A percentile compares a stretch with the other conserved stretches of the same genome.
These are phyloP conservation scores for Salix dunnii DNA, from an alignment of 345 rosid species.

Conservation along the genomic window DNA sequence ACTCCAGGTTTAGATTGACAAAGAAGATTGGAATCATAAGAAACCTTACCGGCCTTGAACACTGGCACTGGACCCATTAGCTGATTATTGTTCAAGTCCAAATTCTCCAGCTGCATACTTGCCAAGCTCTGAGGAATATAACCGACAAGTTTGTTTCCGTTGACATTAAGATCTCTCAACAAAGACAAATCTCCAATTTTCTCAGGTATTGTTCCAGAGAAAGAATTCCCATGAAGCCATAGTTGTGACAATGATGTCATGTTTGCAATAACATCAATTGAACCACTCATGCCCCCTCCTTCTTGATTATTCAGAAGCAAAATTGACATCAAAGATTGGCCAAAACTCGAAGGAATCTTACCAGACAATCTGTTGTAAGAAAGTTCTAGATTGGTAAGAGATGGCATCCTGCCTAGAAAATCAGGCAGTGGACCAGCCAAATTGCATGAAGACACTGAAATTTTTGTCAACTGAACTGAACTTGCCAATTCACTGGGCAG, in stretches of 20 bases:
- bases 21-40: constrained; percentile 40
- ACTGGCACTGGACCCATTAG: constrained; percentile 45
- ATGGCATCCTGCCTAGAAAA: constrained; percentile 35
- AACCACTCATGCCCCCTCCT: constrained; percentile 34
- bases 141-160: constrained; percentile 42
- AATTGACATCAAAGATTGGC: constrained; percentile 34
- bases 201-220: constrained; percentile 41
- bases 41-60: constrained; percentile 40
- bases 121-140: constrained; percentile 48
- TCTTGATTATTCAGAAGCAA: constrained; percentile 50
- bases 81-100: constrained; percentile 43
- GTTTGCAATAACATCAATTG: constrained; percentile 37
- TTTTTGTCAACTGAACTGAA: constrained; percentile 35
- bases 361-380: constrained; percentile 44
- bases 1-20: constrained; percentile 41
- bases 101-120: constrained; percentile 32
- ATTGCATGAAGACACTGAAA: constrained; percentile 37
- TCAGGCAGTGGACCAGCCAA: constrained; percentile 44
- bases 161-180: constrained; percentile 45
- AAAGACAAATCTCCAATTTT: constrained; percentile 34
- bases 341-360: constrained; percentile 39
- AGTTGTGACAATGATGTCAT: constrained; percentile 40
- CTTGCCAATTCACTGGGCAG: constrained; percentile 34
- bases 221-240: constrained; percentile 55
- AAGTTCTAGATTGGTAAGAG: constrained; percentile 33